Conservation (phyloP, 2,329 filamentous ascomycete genomes). For the Penicillium sclerotiorum region DNA sequence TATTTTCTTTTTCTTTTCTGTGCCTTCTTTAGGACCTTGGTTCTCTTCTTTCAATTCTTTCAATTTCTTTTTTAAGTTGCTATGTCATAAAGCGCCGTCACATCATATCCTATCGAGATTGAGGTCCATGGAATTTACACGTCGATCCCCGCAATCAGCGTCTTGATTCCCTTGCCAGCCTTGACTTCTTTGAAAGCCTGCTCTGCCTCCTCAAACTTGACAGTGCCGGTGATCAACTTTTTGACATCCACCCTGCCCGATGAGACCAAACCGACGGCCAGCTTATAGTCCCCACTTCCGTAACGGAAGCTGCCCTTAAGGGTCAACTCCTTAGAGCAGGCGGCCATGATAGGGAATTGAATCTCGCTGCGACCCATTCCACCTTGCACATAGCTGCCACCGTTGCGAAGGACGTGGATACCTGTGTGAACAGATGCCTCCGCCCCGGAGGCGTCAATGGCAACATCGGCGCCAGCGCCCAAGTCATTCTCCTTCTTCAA, state of each 20-base stretch:
- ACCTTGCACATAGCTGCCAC: constrained; percentile 79
- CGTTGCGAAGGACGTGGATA: constrained; percentile 69
- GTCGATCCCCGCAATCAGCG: constrained; percentile 46
- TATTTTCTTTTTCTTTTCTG: constrained; percentile 1
- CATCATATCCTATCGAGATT: constrained; percentile 1
- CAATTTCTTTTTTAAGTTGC: constrained; percentile 1
- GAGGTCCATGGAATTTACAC: constrained; percentile 11
- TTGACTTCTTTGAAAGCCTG: constrained; percentile 85
- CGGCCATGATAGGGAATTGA: constrained; percentile 85
- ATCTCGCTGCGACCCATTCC: constrained; percentile 91
- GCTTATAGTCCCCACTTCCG: constrained; percentile 80
- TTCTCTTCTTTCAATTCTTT: no score
- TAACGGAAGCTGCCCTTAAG: constrained; percentile 89
- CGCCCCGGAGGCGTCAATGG: constrained; percentile 79
- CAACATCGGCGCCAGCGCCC: constrained; percentile 69
- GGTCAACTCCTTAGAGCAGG: constrained; percentile 87
- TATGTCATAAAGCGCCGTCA: background rate
- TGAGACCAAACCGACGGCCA: constrained; percentile 76
- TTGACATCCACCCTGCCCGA: constrained; percentile 73
- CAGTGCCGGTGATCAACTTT: constrained; percentile 75
- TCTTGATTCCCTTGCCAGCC: constrained; percentile 67
- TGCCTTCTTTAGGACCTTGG: no score
- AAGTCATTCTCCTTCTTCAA: constrained; percentile 67
- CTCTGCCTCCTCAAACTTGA: constrained; percentile 80
- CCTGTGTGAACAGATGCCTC: constrained; percentile 76